Percentiles rank a stretch among this genome's conserved stretches.
These are phyloP conservation scores for Polytrichum commune DNA, from an alignment of 225 moss, liverwort and hornwort species.

Conservation along the genomic window DNA sequence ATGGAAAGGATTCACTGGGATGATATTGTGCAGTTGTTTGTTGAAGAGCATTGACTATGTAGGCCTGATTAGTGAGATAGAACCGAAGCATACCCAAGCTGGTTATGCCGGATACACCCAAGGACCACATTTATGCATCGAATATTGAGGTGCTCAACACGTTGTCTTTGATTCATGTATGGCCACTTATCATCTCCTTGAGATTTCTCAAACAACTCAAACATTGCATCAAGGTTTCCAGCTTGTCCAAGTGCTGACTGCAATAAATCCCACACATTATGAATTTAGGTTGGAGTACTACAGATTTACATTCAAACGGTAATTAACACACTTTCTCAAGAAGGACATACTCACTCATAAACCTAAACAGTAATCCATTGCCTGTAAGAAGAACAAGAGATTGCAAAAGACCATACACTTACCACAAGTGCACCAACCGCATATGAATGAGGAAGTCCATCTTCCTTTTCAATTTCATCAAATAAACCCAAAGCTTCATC, in stretches of 20 bases:
- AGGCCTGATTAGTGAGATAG: background rate
- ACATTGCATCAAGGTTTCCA: constrained; percentile 62
- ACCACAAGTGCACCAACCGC: constrained; percentile 59
- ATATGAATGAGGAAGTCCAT: constrained; percentile 42
- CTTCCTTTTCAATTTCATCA: constrained; percentile 35
- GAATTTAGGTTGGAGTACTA: too few species aligned
- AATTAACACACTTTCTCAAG: too few species aligned
- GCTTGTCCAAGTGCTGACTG: constrained; percentile 60
- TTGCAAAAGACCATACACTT: constrained; percentile 2
- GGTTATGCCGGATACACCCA: constrained; percentile 56
- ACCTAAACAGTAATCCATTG: too few species aligned
- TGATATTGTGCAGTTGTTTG: too few species aligned
- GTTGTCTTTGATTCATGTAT: constrained; percentile 37
- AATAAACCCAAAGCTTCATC: constrained; percentile 63
- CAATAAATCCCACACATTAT: background rate
- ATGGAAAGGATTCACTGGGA: too few species aligned
- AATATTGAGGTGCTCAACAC: constrained; percentile 50
- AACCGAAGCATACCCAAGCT: constrained; percentile 47
- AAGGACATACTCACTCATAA: too few species aligned
- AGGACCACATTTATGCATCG: constrained; percentile 64
- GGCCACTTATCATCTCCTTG: constrained; percentile 31
- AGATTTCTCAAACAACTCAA: constrained; percentile 64
- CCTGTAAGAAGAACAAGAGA: background rate
- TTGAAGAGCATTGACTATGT: background rate
- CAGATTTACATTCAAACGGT: too few species aligned